phyloP scores from a whole-genome alignment of 768 basidiomycete genomes.

The Phylloporus arenicola region DNA sequence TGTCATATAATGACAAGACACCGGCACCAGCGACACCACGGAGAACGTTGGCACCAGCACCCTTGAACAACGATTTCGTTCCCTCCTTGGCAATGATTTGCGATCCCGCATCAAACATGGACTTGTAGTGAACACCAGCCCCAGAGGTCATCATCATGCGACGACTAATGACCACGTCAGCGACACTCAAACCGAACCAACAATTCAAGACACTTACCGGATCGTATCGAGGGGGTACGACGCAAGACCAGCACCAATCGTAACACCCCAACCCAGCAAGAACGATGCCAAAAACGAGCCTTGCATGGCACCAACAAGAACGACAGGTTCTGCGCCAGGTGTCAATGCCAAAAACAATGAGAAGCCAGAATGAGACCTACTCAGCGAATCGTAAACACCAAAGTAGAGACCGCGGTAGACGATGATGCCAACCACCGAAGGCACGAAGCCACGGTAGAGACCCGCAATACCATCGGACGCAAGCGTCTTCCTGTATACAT shows the following conservation, averaged over 20 bases:
- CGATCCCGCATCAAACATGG: constrained; percentile 94
- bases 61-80: constrained; percentile 94
- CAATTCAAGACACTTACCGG: constrained; percentile 40
- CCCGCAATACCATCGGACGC: constrained; percentile 96
- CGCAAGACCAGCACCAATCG: constrained; percentile 98
- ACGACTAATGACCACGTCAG: constrained; percentile 59
- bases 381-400: constrained; percentile 93
- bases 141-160: constrained; percentile 99
- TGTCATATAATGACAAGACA: constrained; percentile 98
- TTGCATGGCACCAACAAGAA: constrained; percentile 91
- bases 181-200: not conserved
- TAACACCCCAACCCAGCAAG: constrained; percentile 97
- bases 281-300: constrained; percentile 98
- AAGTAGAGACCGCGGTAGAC: constrained; percentile 99
- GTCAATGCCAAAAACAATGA: constrained; percentile 27
- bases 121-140: constrained; percentile 93
- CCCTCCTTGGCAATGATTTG: constrained; percentile 98
- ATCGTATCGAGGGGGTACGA: constrained; percentile 94
- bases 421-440: constrained; percentile 98
- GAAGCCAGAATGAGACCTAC: constrained; percentile 44
- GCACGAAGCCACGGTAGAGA: constrained; percentile 99
- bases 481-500: constrained; percentile 96
- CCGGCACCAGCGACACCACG: constrained; percentile 99
- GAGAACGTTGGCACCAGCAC: constrained; percentile 93
- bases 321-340: constrained; percentile 72